Base-by-base conservation (phyloP, 1,284 basidiomycete species). In the Apiotrichum gamsii region DNA sequence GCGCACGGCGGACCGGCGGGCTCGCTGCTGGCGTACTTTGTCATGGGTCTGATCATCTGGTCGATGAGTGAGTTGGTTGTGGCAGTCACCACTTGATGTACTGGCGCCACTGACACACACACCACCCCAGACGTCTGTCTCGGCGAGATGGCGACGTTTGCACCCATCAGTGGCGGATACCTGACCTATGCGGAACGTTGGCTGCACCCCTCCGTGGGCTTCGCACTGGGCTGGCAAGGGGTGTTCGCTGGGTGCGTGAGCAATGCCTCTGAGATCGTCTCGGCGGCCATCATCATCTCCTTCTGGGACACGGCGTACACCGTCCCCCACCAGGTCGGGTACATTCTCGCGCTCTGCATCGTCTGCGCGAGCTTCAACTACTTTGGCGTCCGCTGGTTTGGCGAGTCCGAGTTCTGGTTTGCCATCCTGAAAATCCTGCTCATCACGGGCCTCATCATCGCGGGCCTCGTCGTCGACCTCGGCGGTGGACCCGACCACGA, bases 371-470 rank as follows among this genome's bases (percentile, higher is more conserved):
- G n/a, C 5, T 33, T 21, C 13, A 87, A 32, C 74, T 90, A 90
- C 80, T 8, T 4, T 23, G 2, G 1, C 10, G 10, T 85, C 24
- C 16, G 8, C 15, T 25, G 16, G 20, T 48, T 56, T 11, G 25
- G 25, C 25, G 25, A 28, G 8, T 28, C 25, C 31, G 54, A 87
- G 67, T 86, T 87, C 84, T 61, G 82, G 80, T 50, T 60, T 56
- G 79, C 78, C 5, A 82, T 82, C 11, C 82, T 87, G 66, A 87
- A 87, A 70, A 81, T 87, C 23, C 72, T 85, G 39, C 83, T 84
- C 0, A 83, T 86, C 54, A 75, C 76, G 35, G 77, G 79, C 16
- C 73, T 85, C 35, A 79, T 87, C 48, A 59, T 85, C 41, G 74
- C 76, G 42, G 84, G 84, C 38, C 73, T 87, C 37, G 69, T 85